Evolutionary conservation across 352 stramenopile genomes (phyloP).

Genomic region (Thalassiosira delicatula): DNA sequence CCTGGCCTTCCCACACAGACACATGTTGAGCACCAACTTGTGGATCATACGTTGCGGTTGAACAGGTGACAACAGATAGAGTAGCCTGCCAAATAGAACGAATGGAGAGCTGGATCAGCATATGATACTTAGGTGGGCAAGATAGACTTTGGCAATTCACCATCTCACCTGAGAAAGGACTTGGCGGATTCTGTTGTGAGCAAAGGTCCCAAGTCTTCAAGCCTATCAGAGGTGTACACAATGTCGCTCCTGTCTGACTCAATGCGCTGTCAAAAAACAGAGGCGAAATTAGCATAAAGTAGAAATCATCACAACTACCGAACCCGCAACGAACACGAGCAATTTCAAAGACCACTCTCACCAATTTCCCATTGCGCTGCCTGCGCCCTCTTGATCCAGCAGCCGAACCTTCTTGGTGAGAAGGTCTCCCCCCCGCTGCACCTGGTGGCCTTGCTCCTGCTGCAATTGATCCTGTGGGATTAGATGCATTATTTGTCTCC

Average conservation of each 20-base stretch:
- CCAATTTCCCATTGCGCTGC: constrained; percentile 65
- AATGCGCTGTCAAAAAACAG: constrained; percentile 44
- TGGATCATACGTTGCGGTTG: constrained; percentile 84
- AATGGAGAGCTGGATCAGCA: too few relatives aligned
- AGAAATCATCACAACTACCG: neutral
- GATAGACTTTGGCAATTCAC: neutral
- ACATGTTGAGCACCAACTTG: constrained; percentile 86
- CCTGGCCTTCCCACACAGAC: constrained; percentile 57
- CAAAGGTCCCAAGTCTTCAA: constrained; percentile 55
- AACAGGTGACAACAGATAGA: constrained; percentile 84
- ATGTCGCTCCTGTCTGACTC: constrained; percentile 71
- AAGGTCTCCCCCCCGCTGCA: neutral
- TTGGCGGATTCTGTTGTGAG: constrained; percentile 68
- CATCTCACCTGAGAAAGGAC: constrained; percentile 63
- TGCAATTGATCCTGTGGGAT: constrained; percentile 10
- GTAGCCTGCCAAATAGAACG: constrained; percentile 48
- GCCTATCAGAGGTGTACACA: constrained; percentile 55
- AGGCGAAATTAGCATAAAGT: neutral
- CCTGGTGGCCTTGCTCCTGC: constrained; percentile 55
- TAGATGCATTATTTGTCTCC: constrained; percentile 42
- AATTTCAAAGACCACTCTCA: constrained; percentile 11
- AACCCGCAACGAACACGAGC: too few relatives aligned
- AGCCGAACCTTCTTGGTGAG: constrained; percentile 66
- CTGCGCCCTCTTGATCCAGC: constrained; percentile 45
- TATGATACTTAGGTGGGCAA: too few relatives aligned